Base-by-base conservation (phyloP, 768 basidiomycete genomes). In the Stropharia rugosoannulata region DNA sequence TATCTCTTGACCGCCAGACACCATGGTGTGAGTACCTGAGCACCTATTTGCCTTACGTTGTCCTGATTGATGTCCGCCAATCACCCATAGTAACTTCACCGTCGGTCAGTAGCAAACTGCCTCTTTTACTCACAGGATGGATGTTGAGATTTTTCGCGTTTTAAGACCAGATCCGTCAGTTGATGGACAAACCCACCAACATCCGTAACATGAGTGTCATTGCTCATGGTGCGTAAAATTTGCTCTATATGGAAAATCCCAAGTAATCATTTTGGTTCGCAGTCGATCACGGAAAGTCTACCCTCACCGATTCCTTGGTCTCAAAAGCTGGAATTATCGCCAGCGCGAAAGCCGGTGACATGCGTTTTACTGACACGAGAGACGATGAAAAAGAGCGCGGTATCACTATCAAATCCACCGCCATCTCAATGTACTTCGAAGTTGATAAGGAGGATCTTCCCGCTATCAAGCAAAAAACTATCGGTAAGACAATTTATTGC, bases 231-330 rank as follows among this genome's bases (percentile, higher is more conserved):
- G 54, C 67, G 86, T 75, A 37, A 49, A n/a, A 40, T 53, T 52
- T 52, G 51, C 29, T 50, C 57, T 58, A 13, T 36, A 56, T 48
- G 47, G 47, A 29, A 56, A 56, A 50, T 29, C 32, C 35, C 54
- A 40, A 47, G 40, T 37, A 53, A 60, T 46, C 61, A 39, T 12
- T 39, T 46, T 27, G 39, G 37, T 6, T 45, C 58, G 9, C 68
- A 93, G 97, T 99, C 84, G 97, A 99, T 77, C 97, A 99, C 80
- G 97, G 97, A 79, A 99, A 99, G 78, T 99, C 97, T 54, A 99
- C 97, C 66, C 87, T 99, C 64, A 98, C 97, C 64, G 97, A 99
- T 75, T 98, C 96, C 40, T 82, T 99, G 43, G 95, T 99, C 70
- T 95, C 96, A 62, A 98, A 98, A 81, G 97, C 97, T 60, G 97